Conservation (phyloP, 495 filamentous ascomycete species). For the Jackrogersella minutella region DNA sequence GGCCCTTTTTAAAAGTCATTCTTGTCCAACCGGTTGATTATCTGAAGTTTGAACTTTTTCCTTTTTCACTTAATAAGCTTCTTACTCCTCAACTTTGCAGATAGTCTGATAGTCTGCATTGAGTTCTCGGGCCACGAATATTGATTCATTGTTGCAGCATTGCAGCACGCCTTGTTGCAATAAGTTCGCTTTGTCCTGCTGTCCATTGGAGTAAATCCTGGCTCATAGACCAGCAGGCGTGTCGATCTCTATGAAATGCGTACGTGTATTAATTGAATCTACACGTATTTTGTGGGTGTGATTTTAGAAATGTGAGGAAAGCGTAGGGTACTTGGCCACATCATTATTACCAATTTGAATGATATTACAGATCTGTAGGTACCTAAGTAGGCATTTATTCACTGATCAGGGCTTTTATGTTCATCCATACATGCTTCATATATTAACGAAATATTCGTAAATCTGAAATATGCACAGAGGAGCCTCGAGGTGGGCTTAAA, state of each 20-base stretch:
- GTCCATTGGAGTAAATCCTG: slow-evolving; percentile 21
- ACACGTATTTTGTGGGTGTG: slow-evolving; percentile 19
- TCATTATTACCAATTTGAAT: slow-evolving; percentile 10
- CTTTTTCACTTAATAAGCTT: slow-evolving; percentile 3
- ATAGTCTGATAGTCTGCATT: slow-evolving; percentile 16
- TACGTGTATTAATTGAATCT: slow-evolving; percentile 27
- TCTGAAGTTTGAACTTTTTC: neutral
- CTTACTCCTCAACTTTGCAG: slow-evolving; percentile 24
- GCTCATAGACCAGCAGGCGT: slow-evolving; percentile 19
- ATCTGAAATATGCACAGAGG: slow-evolving; percentile 1
- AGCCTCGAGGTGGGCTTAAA: too few species aligned
- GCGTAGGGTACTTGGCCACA: neutral
- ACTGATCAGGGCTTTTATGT: too few species aligned
- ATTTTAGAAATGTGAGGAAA: slow-evolving; percentile 10
- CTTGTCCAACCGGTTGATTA: slow-evolving; percentile 4
- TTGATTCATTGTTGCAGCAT: slow-evolving; percentile 26
- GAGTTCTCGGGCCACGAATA: slow-evolving; percentile 17
- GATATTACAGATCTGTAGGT: too few species aligned
- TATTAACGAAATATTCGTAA: too few species aligned
- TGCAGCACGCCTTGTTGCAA: slow-evolving; percentile 17
- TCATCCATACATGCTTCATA: too few species aligned
- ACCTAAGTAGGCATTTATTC: too few species aligned
- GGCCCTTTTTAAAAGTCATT: slow-evolving; percentile 10
- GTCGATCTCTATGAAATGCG: slow-evolving; percentile 40
- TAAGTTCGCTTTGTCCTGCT: slow-evolving; percentile 27